Percentiles rank a stretch among this genome's conserved stretches.
Conservation (phyloP, 225 moss, liverwort and hornwort genomes). For the Polytrichum commune region DNA sequence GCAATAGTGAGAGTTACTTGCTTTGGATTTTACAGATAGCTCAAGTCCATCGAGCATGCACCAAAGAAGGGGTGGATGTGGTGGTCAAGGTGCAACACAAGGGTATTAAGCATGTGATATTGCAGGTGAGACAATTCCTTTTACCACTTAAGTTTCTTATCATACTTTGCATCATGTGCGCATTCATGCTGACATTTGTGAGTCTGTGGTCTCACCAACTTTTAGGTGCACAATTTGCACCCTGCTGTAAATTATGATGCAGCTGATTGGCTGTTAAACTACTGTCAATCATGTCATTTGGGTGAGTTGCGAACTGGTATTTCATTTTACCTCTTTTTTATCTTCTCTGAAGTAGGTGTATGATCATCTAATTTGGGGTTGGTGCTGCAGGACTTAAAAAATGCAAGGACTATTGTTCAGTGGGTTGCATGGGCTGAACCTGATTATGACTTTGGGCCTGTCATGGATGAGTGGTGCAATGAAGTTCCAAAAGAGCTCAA, state of each 20-base stretch:
- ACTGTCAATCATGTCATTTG: too few relatives aligned
- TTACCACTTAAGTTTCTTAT: background rate
- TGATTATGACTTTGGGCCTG: conserved; percentile 88
- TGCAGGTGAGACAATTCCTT: conserved; percentile 51
- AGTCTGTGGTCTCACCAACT: too few relatives aligned
- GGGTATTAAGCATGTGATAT: conserved; percentile 77
- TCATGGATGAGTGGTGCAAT: conserved; percentile 97
- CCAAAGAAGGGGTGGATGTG: conserved; percentile 72
- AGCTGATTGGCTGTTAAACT: too few relatives aligned
- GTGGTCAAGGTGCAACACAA: conserved; percentile 93
- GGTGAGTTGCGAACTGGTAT: too few relatives aligned
- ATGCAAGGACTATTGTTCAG: conserved; percentile 81
- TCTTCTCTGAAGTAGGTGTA: too few relatives aligned
- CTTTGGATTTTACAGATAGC: conserved; percentile 63
- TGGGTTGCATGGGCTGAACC: conserved; percentile 99
- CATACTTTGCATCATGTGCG: background rate
- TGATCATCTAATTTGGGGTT: too few relatives aligned
- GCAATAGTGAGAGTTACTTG: background rate
- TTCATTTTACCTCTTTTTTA: too few relatives aligned
- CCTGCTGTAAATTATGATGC: too few relatives aligned
- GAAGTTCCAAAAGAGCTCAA: conserved; percentile 96
- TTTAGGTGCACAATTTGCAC: too few relatives aligned
- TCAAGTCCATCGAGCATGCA: conserved; percentile 89
- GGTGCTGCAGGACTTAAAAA: conserved; percentile 72
- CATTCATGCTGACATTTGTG: too few relatives aligned